Evolutionary conservation across 1,139 yeast genomes (phyloP), one percentile per base, ranked within the genome.

Genomic region (Entelexis sorbosivorans): DNA sequence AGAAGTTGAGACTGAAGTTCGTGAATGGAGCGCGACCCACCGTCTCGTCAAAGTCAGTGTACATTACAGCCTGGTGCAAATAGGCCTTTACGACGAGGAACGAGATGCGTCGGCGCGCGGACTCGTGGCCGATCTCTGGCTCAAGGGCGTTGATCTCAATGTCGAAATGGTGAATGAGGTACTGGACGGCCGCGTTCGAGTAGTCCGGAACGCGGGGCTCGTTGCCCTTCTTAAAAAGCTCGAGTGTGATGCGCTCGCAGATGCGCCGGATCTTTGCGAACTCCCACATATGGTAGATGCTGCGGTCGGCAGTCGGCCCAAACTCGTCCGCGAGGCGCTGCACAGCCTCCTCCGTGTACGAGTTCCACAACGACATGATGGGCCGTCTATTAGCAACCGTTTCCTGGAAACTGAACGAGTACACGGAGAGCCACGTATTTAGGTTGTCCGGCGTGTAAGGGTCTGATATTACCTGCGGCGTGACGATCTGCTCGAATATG

Each of bases 331-430:
- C 46, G 17, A 35, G 47, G 4, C 44, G 56, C 2, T 61, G 56
- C 60, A 83, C 81, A 59, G 86, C 79, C 53, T 78, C 80, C 53
- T 81, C 83, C 44, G 83, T 76, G 58, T 74, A 78, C 2, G 76
- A 72, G 4, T 81, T 75, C 76, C 70, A 69, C 46, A 60, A 53
- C 13, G 64, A 52, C 26, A 56, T 53, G 14, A 60, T 52, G 1
- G 67, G 66, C 20, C 66, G 61, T 19, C 69, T 54, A 47, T 64
- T 59, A 13, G 65, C 58, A 43, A 62, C 56, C 1, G 66, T 56
- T 56, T 63, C 63, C 61, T 60, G 66, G 59, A 63, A 63, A 26
- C 60, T 54, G 31, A 63, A 60, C 48, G 61, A 59, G 55, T 63
- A 67, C 33, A 61, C 63, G 11, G 59, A 61, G 24, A 63, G 61